A percentile compares a stretch with the other conserved stretches of the same genome.
Conservation (phyloP, 305 asterid genomes). For the Lippia alba region DNA sequence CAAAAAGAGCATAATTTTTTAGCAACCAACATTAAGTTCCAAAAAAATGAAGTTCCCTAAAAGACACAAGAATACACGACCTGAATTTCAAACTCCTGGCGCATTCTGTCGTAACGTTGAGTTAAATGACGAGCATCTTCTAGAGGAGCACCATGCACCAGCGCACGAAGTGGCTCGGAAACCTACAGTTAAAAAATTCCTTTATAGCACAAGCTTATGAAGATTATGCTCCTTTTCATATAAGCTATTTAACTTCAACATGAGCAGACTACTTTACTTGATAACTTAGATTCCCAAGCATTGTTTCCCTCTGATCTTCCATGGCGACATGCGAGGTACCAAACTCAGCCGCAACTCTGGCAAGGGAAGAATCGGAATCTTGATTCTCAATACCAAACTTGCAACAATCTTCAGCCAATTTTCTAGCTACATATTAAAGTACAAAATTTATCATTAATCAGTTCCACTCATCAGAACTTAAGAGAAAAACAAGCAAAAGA, state of each 20-base stretch:
- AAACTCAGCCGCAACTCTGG: conserved; percentile 65
- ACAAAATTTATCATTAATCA: conserved; percentile 27
- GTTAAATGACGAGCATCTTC: conserved; percentile 98
- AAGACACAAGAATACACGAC: conserved; percentile 43
- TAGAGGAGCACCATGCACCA: conserved; percentile 80
- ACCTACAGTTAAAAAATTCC: conserved; percentile 46
- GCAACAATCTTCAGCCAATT: conserved; percentile 88
- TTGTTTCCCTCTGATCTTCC: conserved; percentile 84
- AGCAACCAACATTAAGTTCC: conserved; percentile 16
- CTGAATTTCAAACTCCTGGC: conserved; percentile 91
- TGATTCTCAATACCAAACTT: conserved; percentile 86
- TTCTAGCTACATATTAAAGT: conserved; percentile 64
- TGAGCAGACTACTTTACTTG: conserved; percentile 56
- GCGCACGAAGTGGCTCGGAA: conserved; percentile 75
- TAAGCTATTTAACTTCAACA: not conserved
- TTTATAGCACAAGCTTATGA: too few species aligned
- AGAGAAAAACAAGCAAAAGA: conserved; percentile 33
- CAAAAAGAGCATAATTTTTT: conserved; percentile 14
- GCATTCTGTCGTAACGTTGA: conserved; percentile 78
- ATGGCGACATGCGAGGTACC: conserved; percentile 86
- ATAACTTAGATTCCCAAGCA: conserved; percentile 77
- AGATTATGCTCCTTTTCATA: too few species aligned
- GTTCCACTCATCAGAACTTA: conserved; percentile 16
- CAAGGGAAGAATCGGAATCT: conserved; percentile 65
- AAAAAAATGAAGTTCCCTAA: conserved; percentile 3